Conservation (phyloP, 2,329 filamentous ascomycete species). For the Aspergillus uvarum region DNA sequence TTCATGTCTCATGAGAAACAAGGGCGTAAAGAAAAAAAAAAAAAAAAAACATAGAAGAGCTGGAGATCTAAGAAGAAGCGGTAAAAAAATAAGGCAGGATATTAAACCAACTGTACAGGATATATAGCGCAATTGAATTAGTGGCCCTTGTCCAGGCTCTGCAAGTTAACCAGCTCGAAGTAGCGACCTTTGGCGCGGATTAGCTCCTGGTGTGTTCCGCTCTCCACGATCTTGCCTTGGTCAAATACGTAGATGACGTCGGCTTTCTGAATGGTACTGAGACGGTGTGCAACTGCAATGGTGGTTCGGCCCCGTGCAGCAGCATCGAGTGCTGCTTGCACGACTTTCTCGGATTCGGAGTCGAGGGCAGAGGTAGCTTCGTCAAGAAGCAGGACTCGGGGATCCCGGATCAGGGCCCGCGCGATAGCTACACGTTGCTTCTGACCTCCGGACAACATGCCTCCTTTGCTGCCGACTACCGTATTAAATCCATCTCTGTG, state of each 20-base stretch:
- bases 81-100: background rate
- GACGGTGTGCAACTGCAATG: constrained; percentile 87
- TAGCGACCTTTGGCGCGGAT: constrained; percentile 71
- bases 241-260: constrained; percentile 98
- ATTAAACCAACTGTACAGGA: constrained; percentile 7
- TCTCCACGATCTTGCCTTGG: constrained; percentile 79
- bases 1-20: background rate
- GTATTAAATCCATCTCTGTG: constrained; percentile 74
- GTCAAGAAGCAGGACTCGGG: constrained; percentile 80
- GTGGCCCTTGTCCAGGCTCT: constrained; percentile 66
- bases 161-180: constrained; percentile 74
- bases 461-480: constrained; percentile 81
- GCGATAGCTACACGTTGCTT: constrained; percentile 95
- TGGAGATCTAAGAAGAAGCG: constrained; percentile 5
- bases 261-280: constrained; percentile 91
- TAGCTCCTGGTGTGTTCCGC: constrained; percentile 73
- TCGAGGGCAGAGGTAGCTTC: constrained; percentile 64
- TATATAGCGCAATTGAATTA: constrained; percentile 15
- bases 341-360: constrained; percentile 52
- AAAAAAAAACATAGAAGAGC: background rate
- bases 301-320: constrained; percentile 84
- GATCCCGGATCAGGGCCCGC: constrained; percentile 83
- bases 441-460: constrained; percentile 83
- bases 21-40: background rate
- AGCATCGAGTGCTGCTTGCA: constrained; percentile 72